Conservation (phyloP, 495 filamentous ascomycete species). For the Xylaria cubensis region DNA sequence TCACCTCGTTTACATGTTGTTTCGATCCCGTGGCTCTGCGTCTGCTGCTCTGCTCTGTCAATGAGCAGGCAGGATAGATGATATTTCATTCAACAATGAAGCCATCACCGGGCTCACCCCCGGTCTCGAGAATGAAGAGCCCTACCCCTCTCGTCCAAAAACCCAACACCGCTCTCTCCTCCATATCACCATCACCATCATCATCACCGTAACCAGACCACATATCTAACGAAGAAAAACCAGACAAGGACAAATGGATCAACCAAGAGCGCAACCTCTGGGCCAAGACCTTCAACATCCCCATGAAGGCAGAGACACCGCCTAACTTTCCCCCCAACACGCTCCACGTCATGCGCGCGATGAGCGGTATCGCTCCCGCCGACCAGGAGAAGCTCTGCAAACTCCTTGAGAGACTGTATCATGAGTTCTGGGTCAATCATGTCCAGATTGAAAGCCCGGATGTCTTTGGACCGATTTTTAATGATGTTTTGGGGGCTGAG, state of each 20-base stretch:
- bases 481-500: slow-evolving; percentile 56
- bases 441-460: slow-evolving; percentile 57
- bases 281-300: slow-evolving; percentile 64
- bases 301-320: slow-evolving; percentile 58
- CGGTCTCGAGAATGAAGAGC: background rate
- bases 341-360: slow-evolving; percentile 56
- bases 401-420: slow-evolving; percentile 59
- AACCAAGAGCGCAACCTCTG: slow-evolving; percentile 66
- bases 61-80: background rate
- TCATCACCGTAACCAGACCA: background rate
- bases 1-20: background rate
- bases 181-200: no score
- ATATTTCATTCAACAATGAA: background rate
- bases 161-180: background rate
- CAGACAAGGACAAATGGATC: slow-evolving; percentile 75
- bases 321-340: slow-evolving; percentile 67
- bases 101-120: background rate
- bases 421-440: slow-evolving; percentile 64
- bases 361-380: slow-evolving; percentile 35
- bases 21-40: background rate
- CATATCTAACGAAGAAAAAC: background rate
- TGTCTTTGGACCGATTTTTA: slow-evolving; percentile 54
- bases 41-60: background rate
- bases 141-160: background rate
- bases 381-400: slow-evolving; percentile 44